Conservation (phyloP, 371 early-diverging fungal species). For the Catenaria anguillulae region DNA sequence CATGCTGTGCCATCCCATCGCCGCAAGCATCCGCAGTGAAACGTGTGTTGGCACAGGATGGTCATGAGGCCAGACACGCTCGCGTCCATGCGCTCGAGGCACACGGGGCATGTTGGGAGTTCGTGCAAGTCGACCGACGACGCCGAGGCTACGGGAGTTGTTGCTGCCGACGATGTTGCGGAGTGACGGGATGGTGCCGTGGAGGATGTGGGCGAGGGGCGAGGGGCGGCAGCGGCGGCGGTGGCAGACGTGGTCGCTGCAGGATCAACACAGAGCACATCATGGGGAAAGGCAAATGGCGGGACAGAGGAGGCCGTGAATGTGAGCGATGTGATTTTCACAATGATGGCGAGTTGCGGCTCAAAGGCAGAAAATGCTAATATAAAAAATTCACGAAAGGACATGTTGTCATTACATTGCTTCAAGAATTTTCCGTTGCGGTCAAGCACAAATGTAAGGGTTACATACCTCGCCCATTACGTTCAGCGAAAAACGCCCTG, state of each 20-base stretch:
- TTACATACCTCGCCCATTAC: neutral
- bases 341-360: slow-evolving; percentile 59
- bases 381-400: no score
- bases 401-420: neutral
- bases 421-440: neutral
- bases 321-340: slow-evolving; percentile 48
- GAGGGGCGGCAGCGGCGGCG: neutral
- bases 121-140: slow-evolving; percentile 28
- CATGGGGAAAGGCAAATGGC: slow-evolving; percentile 42
- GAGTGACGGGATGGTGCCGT: no score
- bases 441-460: neutral
- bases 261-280: slow-evolving; percentile 9
- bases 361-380: slow-evolving; percentile 10
- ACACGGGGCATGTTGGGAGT: slow-evolving; percentile 84
- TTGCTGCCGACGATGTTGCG: no score
- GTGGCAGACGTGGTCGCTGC: neutral
- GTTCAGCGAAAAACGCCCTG: slow-evolving; percentile 8
- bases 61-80: slow-evolving; percentile 66
- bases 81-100: slow-evolving; percentile 80
- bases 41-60: slow-evolving; percentile 85
- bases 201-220: no score
- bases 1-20: slow-evolving; percentile 66
- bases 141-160: neutral
- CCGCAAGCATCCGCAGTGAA: slow-evolving; percentile 71
- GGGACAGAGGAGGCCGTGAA: slow-evolving; percentile 38